Evolutionary conservation across 495 filamentous ascomycete species (phyloP).

Genomic region (Hypoxylon cercidicola): DNA sequence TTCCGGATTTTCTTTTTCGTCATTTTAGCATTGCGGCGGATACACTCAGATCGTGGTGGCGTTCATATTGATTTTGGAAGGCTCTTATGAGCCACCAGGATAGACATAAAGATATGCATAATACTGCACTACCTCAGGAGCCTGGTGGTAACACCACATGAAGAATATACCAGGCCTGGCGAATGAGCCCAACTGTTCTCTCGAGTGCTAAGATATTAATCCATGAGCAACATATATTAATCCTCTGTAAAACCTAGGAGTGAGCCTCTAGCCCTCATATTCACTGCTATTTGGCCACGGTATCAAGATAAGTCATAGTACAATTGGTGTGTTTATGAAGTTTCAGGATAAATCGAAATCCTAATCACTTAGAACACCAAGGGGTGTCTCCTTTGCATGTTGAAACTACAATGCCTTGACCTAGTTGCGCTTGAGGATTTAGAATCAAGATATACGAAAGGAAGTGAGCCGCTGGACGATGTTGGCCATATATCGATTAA

Average conservation of each 20-base stretch:
- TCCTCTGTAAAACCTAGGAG: no score
- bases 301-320: no score
- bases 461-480: no score
- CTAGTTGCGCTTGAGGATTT: no score
- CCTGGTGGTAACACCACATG: slow-evolving; percentile 4
- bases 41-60: slow-evolving; percentile 28
- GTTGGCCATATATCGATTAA: no score
- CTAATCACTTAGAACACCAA: no score
- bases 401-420: no score
- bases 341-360: no score
- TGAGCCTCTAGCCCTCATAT: no score
- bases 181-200: neutral
- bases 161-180: slow-evolving; percentile 15
- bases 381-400: neutral
- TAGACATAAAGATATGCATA: slow-evolving; percentile 32
- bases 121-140: neutral
- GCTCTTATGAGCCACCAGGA: slow-evolving; percentile 20
- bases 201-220: neutral
- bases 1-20: slow-evolving; percentile 22
- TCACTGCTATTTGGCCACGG: no score
- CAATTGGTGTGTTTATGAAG: no score
- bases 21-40: slow-evolving; percentile 33
- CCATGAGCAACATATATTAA: neutral
- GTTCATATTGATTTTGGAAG: slow-evolving; percentile 24
- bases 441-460: no score